Base-by-base conservation (phyloP, 2,329 filamentous ascomycete genomes). In the Fusarium fracticaudum region DNA sequence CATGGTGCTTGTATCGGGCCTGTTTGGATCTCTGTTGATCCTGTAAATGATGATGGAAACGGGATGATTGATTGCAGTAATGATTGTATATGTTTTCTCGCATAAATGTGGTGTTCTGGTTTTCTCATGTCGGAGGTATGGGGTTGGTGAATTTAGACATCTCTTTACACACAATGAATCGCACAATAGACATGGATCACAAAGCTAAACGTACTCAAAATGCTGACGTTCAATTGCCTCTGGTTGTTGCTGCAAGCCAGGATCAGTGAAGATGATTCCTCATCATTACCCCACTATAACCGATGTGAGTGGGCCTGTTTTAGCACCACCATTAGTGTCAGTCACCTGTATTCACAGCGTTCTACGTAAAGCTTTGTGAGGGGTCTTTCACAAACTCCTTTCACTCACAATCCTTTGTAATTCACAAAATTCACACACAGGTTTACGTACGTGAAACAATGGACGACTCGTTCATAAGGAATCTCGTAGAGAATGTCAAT, bases 1-100 rank as follows among this genome's bases (percentile, higher is more conserved):
- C 8, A 60, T 73, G 37, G 51, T 69, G 5, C 14, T 78, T 12
- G 53, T 71, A 6, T 60, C 76, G 4, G 73, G 73, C 20, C 43
- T 67, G 4, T 15, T 79, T 41, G 75, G 74, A 41, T 44, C 41
- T 22, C 4, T 76, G 10, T 43, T 75, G 15, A 35, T 76, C 26
- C 17, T 76, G 51, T 76, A 59, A 48, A n/a, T 11, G 41, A 31
- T 8, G 37, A 13, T 29, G 31, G 20, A 11, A 13, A 9, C 40
- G 45, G 20, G 14, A 50, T 61, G 24, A 26, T 24, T 43, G 60
- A 31, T 31, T 53, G 37, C 14, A 4, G 35, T 37, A 29, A 43
- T 38, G 58, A 58, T 40, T 48, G 22, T 44, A 45, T 44, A 24
- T 37, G 26, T 31, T 38, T 47, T 33, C 29, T 70, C 40, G 53